Evolutionary conservation across 2,329 filamentous ascomycete genomes (phyloP), one percentile per base, ranked within the genome.

Genomic region (Xylariaceae sp.): DNA sequence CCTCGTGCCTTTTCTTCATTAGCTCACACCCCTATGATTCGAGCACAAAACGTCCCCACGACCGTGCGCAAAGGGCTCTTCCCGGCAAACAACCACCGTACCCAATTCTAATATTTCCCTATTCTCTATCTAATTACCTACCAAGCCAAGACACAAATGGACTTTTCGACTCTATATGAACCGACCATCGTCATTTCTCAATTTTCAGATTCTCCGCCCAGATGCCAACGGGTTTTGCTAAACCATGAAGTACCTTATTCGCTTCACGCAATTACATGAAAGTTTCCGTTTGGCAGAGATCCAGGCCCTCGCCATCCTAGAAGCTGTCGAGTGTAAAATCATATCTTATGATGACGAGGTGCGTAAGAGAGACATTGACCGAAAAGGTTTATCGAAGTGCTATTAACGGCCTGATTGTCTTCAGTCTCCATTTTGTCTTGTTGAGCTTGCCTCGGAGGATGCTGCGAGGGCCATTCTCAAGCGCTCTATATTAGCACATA

Each of bases 201-300:
- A 55, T 8, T 44, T 39, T 44, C 41, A 34, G 30, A 46, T 37
- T n/a, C 39, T 11, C 39, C 8, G n/a, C 41, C 30, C 26, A 31
- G 40, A n/a, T 11, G 8, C 19, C 11, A 40, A 11, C 42, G 12
- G 31, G 45, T 27, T n/a, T 7, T 49, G 43, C 47, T 53, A 32
- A 34, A 37, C 35, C 44, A 84, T 85, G 83, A 83, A 95, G 59
- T 97, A 89, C 67, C 80, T 99, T 57, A 85, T 99, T 60, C 88
- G 92, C 64, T 91, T 97, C 69, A 87, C 86, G 44, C 94, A 97
- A 72, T 78, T 81, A 55, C 91, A 97, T 70, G 90, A 96, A 74
- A 87, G 83, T n/a, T 99, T 99, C 69, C 87, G 92, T 40, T 77
- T 84, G 53, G 83, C 91, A 2, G 94, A 99, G 71, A 80, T 96